Conservation (phyloP, 345 rosid species). For the Citrus sp. region DNA sequence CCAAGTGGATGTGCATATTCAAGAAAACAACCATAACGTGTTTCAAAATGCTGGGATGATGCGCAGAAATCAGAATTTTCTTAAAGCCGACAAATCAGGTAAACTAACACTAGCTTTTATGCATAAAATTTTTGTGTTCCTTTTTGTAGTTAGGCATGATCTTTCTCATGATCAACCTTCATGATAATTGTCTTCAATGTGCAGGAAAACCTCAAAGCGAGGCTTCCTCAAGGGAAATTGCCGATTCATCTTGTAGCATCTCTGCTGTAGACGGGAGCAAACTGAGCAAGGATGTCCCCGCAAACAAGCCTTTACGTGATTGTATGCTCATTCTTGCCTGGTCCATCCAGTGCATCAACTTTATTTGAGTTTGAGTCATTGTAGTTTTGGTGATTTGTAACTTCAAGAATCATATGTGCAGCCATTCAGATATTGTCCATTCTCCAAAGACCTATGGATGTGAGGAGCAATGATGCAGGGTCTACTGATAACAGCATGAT, state of each 20-base stretch:
- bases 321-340: slow-evolving; percentile 33
- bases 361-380: not conserved
- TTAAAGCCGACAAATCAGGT: slow-evolving; percentile 32
- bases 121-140: slow-evolving; percentile 1
- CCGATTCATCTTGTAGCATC: slow-evolving; percentile 27
- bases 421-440: slow-evolving; percentile 61
- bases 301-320: slow-evolving; percentile 48
- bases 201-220: slow-evolving; percentile 28
- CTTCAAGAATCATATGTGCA: slow-evolving; percentile 24
- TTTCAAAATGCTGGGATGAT: slow-evolving; percentile 11
- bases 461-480: slow-evolving; percentile 19
- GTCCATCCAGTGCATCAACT: not conserved
- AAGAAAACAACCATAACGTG: slow-evolving; percentile 1
- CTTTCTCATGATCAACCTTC: not conserved
- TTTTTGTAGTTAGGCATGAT: not conserved
- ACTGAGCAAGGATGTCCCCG: slow-evolving; percentile 20
- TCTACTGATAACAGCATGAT: slow-evolving; percentile 17
- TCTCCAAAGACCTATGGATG: slow-evolving; percentile 48
- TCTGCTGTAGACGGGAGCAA: slow-evolving; percentile 15
- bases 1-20: slow-evolving; percentile 14
- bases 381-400: not conserved
- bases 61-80: slow-evolving; percentile 13
- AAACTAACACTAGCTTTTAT: slow-evolving; percentile 1
- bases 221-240: slow-evolving; percentile 5
- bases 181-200: not conserved